Evolutionary conservation across 192 early-diverging fungal species (phyloP), one percentile per base, ranked within the genome.

Genomic region (Backusella psychrophila): DNA sequence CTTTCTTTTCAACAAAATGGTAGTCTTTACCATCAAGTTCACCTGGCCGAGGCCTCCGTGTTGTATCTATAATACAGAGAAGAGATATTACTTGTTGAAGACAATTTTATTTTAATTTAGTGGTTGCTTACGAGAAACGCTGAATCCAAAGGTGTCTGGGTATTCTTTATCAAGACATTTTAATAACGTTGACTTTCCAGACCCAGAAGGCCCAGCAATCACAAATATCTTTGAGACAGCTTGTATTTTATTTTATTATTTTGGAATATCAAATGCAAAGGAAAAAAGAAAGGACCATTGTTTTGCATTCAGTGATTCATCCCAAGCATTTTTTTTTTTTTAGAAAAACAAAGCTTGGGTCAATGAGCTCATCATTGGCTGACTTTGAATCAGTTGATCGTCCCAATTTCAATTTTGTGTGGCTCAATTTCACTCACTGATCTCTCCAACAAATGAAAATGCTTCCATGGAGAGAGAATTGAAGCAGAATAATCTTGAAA

Each of bases 101-200:
- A 23, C 23, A 4, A 38, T 8, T 38, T 6, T 19, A 14, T 26
- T 72, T 34, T 49, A 44, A n/a, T 71, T 29, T 12, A 21, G 17
- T 15, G n/a, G 33, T 12, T 19, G 87, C 87, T 82, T 86, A 92
- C 91, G 93, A 56, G 96, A 97, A 8, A 97, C 89, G 77, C 90
- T 92, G 84, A 97, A 97, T 3, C 96, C 96, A 85, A 97, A 96
- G 26, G 86, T 90, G 42, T 84, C 68, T 4, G 94, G 95, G 75
- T 92, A 93, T 52, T 96, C 94, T 38, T 85, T 84, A 85, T 96
- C 96, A 42, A 98, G 91, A 12, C 91, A 89, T 82, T 94, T 96
- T 59, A 96, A 81, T 74, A 98, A 86, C 1, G 97, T 99, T 44
- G 95, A 96, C 77, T 99, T 99, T 49, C 97, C 97, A 1, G 93